phyloP scores from a whole-genome alignment of 352 stramenopile genomes.

The Blastocystis sp. region DNA sequence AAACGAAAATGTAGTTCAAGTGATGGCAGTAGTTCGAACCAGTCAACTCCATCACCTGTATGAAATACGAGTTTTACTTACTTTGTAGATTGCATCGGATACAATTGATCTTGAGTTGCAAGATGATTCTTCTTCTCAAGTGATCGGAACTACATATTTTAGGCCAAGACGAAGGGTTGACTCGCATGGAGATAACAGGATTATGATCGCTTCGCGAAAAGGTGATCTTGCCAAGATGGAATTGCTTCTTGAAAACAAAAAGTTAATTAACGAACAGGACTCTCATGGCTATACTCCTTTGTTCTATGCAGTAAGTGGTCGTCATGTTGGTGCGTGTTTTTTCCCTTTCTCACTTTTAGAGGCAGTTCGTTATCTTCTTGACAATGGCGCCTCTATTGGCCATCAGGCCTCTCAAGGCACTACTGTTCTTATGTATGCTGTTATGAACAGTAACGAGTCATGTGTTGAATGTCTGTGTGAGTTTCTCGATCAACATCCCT shows the following conservation, averaged over 20 bases:
- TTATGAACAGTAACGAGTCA: neutral
- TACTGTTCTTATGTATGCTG: conserved; percentile 14
- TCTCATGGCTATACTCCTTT: conserved; percentile 15
- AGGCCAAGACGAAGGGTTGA: neutral
- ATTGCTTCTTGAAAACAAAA: neutral
- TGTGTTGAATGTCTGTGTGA: neutral
- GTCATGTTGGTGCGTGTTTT: neutral
- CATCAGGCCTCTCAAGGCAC: neutral
- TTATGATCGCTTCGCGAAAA: conserved; percentile 1
- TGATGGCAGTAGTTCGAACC: neutral
- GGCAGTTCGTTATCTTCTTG: neutral
- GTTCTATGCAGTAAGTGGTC: conserved; percentile 21
- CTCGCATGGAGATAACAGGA: neutral
- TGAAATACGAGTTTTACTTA: neutral
- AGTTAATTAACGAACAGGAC: conserved; percentile 4
- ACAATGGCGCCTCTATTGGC: neutral
- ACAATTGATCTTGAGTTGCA: neutral
- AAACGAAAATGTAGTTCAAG: neutral
- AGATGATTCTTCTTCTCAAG: neutral
- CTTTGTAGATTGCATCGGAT: neutral
- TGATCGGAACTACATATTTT: neutral
- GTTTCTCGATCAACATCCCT: neutral
- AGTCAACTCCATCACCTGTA: neutral
- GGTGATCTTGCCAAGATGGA: neutral
- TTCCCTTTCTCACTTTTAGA: neutral